Evolutionary conservation across 2,329 filamentous ascomycete genomes (phyloP), one percentile per base, ranked within the genome.

Genomic region (Emergomyces pasteurianus): DNA sequence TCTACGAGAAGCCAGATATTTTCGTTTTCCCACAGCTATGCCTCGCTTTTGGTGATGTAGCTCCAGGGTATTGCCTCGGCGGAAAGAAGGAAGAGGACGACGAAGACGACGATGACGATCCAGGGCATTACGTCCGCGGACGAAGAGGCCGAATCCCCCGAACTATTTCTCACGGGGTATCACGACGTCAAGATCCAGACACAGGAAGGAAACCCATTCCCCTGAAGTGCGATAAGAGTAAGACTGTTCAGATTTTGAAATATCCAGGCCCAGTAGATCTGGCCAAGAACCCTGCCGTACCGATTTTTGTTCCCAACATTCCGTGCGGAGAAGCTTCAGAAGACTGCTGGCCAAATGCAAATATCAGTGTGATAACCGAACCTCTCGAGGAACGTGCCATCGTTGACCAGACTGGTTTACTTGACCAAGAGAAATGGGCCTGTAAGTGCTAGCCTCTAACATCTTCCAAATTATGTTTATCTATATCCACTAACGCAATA

Each of bases 1-100:
- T 61, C 18, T 61, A 40, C 6, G 42, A 61, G 47, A 52, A 58
- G 26, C 54, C 54, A n/a, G 54, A 58, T 31, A 31, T 61, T 40
- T 61, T 49, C 12, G 34, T 42, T 34, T 61, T 61, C 54, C 60
- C 60, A n/a, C 53, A 50, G 14, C 3, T 61, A 18, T 61, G 60
- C n/a, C 28, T 58, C 31, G 28, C 42, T 9, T 58, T 58, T n/a
- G 42, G 21, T 16, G 46, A 58, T 9, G 47, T 61, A 10, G 36
- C 54, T 40, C 42, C 55, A 12, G 60, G 54, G 18, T 61, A 58
- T 31, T 61, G 60, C 31, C 54, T 50, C 14, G 56, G 46, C 8
- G 56, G 56, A 36, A 23, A 46, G 31, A 26, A 46, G 26, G 57
- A 58, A 52, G 57, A 58, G 42, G 47, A 50, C 18, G 57, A 58